These are phyloP conservation scores for Penicillium sp. DNA, from an alignment of 2,329 filamentous ascomycete species.

Conservation along the genomic window DNA sequence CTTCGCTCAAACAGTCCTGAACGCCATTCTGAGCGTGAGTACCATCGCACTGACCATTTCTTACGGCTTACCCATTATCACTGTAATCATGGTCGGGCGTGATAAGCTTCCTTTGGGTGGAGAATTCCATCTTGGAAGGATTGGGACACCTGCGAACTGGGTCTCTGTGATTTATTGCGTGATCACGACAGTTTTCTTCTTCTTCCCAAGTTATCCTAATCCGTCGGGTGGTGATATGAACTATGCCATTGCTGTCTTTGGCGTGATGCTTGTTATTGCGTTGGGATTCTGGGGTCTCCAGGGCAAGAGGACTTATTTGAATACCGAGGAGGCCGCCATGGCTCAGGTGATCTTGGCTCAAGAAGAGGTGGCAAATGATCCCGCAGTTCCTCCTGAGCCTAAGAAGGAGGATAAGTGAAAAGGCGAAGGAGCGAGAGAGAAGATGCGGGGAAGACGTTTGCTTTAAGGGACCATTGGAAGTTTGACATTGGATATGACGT, in stretches of 20 bases:
- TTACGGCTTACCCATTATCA: conserved; percentile 50
- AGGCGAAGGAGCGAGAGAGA: neutral
- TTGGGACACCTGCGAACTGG: conserved; percentile 46
- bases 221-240: conserved; percentile 54
- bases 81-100: conserved; percentile 51
- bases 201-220: conserved; percentile 49
- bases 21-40: conserved; percentile 55
- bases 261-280: conserved; percentile 52
- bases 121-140: conserved; percentile 45
- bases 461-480: neutral
- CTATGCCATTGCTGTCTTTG: conserved; percentile 57
- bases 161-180: conserved; percentile 51
- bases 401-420: conserved; percentile 4
- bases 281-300: conserved; percentile 48
- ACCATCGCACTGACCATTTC: conserved; percentile 57
- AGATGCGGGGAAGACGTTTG: too few relatives aligned
- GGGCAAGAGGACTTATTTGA: conserved; percentile 7
- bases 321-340: conserved; percentile 9
- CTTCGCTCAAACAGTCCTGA: conserved; percentile 53
- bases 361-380: conserved; percentile 6
- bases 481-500: neutral
- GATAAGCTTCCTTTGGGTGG: conserved; percentile 49
- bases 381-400: neutral
- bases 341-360: conserved; percentile 11
- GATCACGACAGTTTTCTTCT: conserved; percentile 56